phyloP scores from a whole-genome alignment of 495 filamentous ascomycete genomes.

The Sphaerosporella brunnea region DNA sequence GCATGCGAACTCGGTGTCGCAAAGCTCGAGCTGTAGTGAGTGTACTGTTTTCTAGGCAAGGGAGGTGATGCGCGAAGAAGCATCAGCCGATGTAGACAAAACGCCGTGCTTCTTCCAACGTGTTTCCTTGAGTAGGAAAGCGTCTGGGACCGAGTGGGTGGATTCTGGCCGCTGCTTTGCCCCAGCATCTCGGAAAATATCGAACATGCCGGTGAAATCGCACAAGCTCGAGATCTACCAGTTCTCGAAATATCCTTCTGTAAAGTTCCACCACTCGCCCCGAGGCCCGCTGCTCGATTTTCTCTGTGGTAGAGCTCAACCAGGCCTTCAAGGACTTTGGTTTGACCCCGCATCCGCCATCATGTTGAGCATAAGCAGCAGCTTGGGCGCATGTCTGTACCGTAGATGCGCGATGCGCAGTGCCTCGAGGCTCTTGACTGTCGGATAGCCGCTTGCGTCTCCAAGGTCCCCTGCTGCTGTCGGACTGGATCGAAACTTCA shows the following conservation, averaged over 20 bases:
- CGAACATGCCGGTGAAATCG: conserved; percentile 16
- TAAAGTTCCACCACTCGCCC: conserved; percentile 11
- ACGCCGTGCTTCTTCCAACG: not conserved
- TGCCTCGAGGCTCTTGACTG: conserved; percentile 19
- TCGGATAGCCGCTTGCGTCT: conserved; percentile 11
- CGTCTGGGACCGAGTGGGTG: conserved; percentile 7
- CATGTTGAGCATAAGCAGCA: conserved; percentile 17
- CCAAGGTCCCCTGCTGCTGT: conserved; percentile 12
- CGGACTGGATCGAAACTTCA: conserved; percentile 21
- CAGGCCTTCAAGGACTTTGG: conserved; percentile 16
- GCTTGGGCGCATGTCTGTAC: conserved; percentile 11
- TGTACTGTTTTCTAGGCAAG: conserved; percentile 10
- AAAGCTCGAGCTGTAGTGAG: conserved; percentile 18
- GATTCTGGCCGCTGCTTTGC: not conserved
- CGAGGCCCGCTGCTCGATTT: not conserved
- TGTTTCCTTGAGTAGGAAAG: conserved; percentile 21
- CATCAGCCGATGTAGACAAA: conserved; percentile 4
- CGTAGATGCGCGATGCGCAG: conserved; percentile 17
- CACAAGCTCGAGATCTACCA: conserved; percentile 12
- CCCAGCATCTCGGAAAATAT: conserved; percentile 7
- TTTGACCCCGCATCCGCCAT: conserved; percentile 19
- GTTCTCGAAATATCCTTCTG: not conserved
- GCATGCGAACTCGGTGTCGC: conserved; percentile 12
- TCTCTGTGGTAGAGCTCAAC: conserved; percentile 16
- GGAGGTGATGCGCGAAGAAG: conserved; percentile 11